phyloP scores from a whole-genome alignment of 192 early-diverging fungal genomes.

The Coemansia erecta region DNA sequence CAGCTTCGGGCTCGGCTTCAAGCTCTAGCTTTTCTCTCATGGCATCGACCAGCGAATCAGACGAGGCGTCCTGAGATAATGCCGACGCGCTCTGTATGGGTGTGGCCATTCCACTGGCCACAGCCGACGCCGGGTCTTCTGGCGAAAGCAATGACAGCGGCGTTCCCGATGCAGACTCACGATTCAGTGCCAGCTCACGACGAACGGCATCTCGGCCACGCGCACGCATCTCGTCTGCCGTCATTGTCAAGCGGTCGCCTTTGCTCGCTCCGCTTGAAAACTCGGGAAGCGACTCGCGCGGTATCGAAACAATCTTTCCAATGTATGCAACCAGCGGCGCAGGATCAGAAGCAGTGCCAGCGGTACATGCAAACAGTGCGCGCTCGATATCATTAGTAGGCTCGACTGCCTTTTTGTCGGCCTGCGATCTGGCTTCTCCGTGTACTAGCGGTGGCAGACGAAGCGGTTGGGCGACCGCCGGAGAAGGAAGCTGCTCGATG shows the following conservation, averaged over 20 bases:
- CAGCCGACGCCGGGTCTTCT: constrained; percentile 14
- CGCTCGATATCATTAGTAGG: constrained; percentile 62
- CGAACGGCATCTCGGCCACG: constrained; percentile 57
- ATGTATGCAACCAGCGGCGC: constrained; percentile 83
- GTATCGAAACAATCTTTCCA: constrained; percentile 92
- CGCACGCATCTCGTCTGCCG: constrained; percentile 89
- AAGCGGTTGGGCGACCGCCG: constrained; percentile 71
- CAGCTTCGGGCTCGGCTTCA: constrained; percentile 30
- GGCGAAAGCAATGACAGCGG: constrained; percentile 16
- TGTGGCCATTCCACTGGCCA: constrained; percentile 31
- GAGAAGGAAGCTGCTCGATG: constrained; percentile 87
- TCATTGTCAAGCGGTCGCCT: constrained; percentile 63
- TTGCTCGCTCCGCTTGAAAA: constrained; percentile 33
- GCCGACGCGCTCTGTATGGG: constrained; percentile 6
- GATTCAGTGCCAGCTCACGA: constrained; percentile 41
- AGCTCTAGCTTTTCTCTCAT: constrained; percentile 31
- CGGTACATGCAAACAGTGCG: constrained; percentile 75
- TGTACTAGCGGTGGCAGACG: constrained; percentile 80
- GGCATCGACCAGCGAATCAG: constrained; percentile 31
- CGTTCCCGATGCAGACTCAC: constrained; percentile 29
- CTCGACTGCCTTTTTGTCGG: constrained; percentile 38
- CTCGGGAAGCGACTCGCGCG: constrained; percentile 68
- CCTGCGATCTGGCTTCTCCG: constrained; percentile 16
- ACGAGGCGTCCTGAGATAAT: not conserved
- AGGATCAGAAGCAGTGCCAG: constrained; percentile 29